A percentile compares a stretch with the other conserved stretches of the same genome.
These are phyloP conservation scores for Didymella lethalis DNA, from an alignment of 2,329 filamentous ascomycete genomes.

Conservation along the genomic window DNA sequence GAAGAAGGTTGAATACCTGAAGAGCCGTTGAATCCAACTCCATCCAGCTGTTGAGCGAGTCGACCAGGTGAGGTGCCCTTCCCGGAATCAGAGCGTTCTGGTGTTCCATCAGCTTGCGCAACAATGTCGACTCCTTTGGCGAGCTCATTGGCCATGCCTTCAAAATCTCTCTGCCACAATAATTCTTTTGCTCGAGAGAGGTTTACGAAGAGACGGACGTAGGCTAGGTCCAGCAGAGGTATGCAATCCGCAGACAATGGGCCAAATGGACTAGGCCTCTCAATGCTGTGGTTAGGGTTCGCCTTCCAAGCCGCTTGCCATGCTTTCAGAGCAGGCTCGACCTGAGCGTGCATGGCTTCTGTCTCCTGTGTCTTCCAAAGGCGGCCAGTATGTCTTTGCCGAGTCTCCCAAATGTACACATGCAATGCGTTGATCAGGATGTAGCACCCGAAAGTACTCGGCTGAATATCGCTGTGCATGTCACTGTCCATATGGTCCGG, in stretches of 20 bases:
- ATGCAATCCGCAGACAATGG: conserved; percentile 91
- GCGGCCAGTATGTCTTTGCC: conserved; percentile 86
- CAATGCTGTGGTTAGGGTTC: conserved; percentile 82
- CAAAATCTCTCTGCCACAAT: conserved; percentile 93
- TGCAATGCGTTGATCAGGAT: conserved; percentile 93
- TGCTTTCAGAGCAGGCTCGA: conserved; percentile 89
- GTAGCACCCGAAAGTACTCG: conserved; percentile 91
- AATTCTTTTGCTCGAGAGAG: conserved; percentile 91
- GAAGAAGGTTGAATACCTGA: conserved; percentile 57
- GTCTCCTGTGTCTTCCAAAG: conserved; percentile 92
- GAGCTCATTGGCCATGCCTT: conserved; percentile 87
- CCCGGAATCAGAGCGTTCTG: conserved; percentile 51
- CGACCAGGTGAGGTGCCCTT: conserved; percentile 37
- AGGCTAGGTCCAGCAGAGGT: conserved; percentile 88
- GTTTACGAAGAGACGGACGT: conserved; percentile 91
- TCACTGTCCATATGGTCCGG: conserved; percentile 67
- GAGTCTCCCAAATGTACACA: conserved; percentile 98
- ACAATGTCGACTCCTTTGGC: conserved; percentile 78
- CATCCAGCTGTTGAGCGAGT: conserved; percentile 32
- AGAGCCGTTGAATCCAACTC: conserved; percentile 45
- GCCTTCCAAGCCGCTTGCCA: conserved; percentile 94
- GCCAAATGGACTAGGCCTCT: conserved; percentile 84
- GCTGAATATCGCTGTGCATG: conserved; percentile 71
- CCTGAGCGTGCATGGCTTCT: conserved; percentile 93
- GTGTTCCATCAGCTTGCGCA: conserved; percentile 73